phyloP scores from a whole-genome alignment of 176 grass and related monocot genomes.

The Raddia guianensis region DNA sequence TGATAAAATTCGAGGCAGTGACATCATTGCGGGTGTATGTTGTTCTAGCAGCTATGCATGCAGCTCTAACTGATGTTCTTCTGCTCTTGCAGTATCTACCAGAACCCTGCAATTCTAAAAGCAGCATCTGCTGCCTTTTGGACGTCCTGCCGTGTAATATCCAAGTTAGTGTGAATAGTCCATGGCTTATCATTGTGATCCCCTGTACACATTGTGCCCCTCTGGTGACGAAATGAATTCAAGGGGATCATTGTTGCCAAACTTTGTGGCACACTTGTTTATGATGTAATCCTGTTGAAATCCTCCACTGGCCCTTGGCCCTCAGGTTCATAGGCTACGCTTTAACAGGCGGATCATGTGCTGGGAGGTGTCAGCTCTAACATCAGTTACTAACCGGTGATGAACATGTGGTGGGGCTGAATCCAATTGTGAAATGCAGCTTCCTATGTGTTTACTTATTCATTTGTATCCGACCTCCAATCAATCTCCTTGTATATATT shows the following conservation, averaged over 20 bases:
- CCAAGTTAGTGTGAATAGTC: slow-evolving; percentile 66
- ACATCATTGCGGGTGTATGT: background rate
- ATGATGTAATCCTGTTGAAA: slow-evolving; percentile 18
- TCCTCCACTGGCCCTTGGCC: background rate
- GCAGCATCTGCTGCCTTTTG: slow-evolving; percentile 75
- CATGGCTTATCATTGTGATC: background rate
- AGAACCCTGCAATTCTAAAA: slow-evolving; percentile 81
- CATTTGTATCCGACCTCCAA: slow-evolving; percentile 34
- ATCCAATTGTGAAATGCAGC: background rate
- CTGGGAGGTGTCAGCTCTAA: background rate
- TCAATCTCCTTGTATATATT: slow-evolving; percentile 26
- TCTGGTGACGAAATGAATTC: background rate
- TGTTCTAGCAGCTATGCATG: background rate
- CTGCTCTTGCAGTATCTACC: slow-evolving; percentile 69
- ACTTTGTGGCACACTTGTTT: background rate
- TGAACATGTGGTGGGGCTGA: background rate
- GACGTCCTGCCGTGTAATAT: slow-evolving; percentile 84
- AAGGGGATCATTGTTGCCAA: background rate
- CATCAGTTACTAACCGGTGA: background rate
- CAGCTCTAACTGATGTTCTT: background rate
- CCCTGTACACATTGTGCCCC: slow-evolving; percentile 8
- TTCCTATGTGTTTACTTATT: background rate
- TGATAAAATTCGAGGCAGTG: background rate
- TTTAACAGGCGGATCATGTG: background rate
- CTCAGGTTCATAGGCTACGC: slow-evolving; percentile 3